Conservation (phyloP, 768 basidiomycete genomes). For the Tulasnella calospora region DNA sequence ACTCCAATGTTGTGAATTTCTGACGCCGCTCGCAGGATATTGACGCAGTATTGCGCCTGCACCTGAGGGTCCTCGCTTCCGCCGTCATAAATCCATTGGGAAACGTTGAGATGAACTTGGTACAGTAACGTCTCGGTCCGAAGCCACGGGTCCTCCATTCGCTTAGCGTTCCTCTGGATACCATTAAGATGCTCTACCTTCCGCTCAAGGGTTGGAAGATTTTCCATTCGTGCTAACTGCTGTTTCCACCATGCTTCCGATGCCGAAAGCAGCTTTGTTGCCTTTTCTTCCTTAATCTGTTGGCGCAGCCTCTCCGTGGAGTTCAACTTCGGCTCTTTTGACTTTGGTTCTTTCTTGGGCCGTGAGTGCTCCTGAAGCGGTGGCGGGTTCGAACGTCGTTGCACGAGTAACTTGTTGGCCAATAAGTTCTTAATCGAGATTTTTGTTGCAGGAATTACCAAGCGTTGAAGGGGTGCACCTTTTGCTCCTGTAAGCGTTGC, state of each 20-base stretch:
- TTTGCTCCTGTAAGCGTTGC: constrained; percentile 60
- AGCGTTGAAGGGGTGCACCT: constrained; percentile 49
- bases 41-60: constrained; percentile 46
- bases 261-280: constrained; percentile 39
- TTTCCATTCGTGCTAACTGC: constrained; percentile 42
- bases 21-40: constrained; percentile 49
- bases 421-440: background rate
- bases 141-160: constrained; percentile 44
- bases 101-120: constrained; percentile 49
- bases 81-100: constrained; percentile 49
- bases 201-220: constrained; percentile 35
- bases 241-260: constrained; percentile 52
- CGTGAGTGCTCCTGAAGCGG: background rate
- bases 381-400: background rate
- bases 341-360: background rate
- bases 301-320: constrained; percentile 45
- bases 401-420: background rate
- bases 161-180: constrained; percentile 44
- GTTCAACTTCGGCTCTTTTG: constrained; percentile 29
- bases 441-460: constrained; percentile 44
- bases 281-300: constrained; percentile 47
- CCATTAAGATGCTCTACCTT: constrained; percentile 38
- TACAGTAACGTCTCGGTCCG: constrained; percentile 51
- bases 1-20: constrained; percentile 32
- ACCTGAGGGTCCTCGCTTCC: constrained; percentile 38